These are phyloP conservation scores for Endoconidiophora polonica DNA, from an alignment of 2,329 filamentous ascomycete species.

Conservation along the genomic window DNA sequence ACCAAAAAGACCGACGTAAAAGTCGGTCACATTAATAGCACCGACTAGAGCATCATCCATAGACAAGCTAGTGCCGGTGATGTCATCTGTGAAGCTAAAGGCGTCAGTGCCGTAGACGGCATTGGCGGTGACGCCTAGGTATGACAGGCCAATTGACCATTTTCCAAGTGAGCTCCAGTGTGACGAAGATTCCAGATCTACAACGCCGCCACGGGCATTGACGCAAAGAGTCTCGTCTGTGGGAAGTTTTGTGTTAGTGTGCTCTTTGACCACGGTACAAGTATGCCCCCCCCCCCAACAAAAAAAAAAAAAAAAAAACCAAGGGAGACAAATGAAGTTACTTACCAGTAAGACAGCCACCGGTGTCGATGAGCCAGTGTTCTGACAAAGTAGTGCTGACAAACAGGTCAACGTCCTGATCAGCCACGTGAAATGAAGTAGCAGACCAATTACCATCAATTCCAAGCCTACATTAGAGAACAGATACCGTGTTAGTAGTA, in stretches of 20 bases:
- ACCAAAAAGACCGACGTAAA: slow-evolving; percentile 38
- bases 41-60: slow-evolving; percentile 32
- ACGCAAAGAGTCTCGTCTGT: slow-evolving; percentile 35
- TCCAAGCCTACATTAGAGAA: slow-evolving; percentile 31
- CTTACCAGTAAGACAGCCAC: slow-evolving; percentile 36
- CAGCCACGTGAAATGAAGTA: slow-evolving; percentile 42
- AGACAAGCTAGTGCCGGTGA: slow-evolving; percentile 22
- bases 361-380: slow-evolving; percentile 48
- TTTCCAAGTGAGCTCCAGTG: slow-evolving; percentile 43
- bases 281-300: too few relatives aligned
- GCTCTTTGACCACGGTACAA: not conserved
- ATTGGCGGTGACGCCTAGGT: slow-evolving; percentile 42
- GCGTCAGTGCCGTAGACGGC: slow-evolving; percentile 46
- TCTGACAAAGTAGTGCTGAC: slow-evolving; percentile 55
- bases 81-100: slow-evolving; percentile 25
- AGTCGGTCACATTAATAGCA: slow-evolving; percentile 37
- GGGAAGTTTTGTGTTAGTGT: not conserved
- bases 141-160: slow-evolving; percentile 42
- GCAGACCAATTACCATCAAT: slow-evolving; percentile 59
- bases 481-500: not conserved
- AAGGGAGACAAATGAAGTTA: slow-evolving; percentile 10
- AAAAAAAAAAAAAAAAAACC: not conserved
- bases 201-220: slow-evolving; percentile 40
- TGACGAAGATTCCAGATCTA: slow-evolving; percentile 33
- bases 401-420: slow-evolving; percentile 24